Base-by-base conservation (phyloP, 2,329 filamentous ascomycete genomes). In the Calonectria naviculata region DNA sequence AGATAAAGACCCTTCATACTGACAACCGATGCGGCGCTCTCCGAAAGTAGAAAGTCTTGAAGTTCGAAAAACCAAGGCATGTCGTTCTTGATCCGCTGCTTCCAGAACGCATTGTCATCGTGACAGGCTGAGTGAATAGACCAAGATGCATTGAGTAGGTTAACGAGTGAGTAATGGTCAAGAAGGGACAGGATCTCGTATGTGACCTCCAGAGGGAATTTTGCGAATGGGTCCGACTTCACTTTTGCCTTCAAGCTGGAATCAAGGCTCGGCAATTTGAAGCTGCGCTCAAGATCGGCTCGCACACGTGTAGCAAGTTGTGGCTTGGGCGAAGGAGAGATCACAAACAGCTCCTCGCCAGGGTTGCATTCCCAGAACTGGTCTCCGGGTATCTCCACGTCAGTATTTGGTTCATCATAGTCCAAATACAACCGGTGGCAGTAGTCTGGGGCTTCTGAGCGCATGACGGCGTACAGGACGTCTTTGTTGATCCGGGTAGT, bases 51-150 rank as follows among this genome's bases (percentile, higher is more conserved):
- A 17, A 61, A 13, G 3, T 24, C 9, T 46, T 61, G 52, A 13
- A 61, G 9, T 36, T 67, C 65, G 5, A 44, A 61, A 54, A 67
- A 67, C 65, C 65, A 67, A 24, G 41, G n/a, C 65, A 67, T 67
- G 2, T 21, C 21, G 9, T 38, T n/a, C 21, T 38, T 47, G 12
- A 61, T 47, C 5, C 49, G 52, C 15, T 44, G 41, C 31, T 38
- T 60, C 65, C 65, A 67, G 12, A 67, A 67, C 2, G 26, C 15
- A 34, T 67, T n/a, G 6, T 67, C 52, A 5, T 38, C 36, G 56
- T 60, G 56, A 29, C 21, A 19, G 13, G n/a, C 9, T 5, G 41
- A 60, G 42, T 67, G 65, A 24, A 61, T 41, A 15, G 41, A 4
- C 65, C 65, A 67, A 5, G 65, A 67, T 6, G 65, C 65, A 8